phyloP scores from a whole-genome alignment of 768 basidiomycete species.

The Auriscalpium orientale region DNA sequence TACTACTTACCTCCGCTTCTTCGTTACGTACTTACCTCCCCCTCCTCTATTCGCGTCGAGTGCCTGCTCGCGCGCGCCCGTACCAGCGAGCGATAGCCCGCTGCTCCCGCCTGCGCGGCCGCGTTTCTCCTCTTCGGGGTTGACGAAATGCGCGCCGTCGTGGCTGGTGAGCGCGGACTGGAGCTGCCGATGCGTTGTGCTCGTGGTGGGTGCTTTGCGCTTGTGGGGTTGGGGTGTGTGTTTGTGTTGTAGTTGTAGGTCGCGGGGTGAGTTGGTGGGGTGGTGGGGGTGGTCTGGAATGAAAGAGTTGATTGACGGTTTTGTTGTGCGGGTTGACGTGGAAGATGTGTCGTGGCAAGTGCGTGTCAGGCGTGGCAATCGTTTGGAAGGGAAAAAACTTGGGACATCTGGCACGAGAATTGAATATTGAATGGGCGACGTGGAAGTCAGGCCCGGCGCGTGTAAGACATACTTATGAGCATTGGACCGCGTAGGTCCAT shows the following conservation, averaged over 20 bases:
- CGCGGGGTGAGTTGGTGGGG: background rate
- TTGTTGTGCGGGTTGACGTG: background rate
- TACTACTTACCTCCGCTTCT: background rate
- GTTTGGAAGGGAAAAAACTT: too few relatives aligned
- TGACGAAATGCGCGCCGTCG: constrained; percentile 32
- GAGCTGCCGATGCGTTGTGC: constrained; percentile 2
- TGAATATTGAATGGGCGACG: too few relatives aligned
- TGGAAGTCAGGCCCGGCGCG: too few relatives aligned
- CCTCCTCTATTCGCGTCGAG: background rate
- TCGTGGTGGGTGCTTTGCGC: background rate
- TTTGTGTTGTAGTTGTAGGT: background rate
- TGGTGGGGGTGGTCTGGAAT: background rate
- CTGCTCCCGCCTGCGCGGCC: constrained; percentile 20
- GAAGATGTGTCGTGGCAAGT: too few relatives aligned
- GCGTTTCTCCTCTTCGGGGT: constrained; percentile 43
- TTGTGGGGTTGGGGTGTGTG: background rate
- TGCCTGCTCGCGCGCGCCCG: background rate
- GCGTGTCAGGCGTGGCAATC: too few relatives aligned
- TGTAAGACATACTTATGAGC: too few relatives aligned
- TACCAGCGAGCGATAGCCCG: constrained; percentile 16
- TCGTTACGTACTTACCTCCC: background rate
- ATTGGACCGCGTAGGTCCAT: too few relatives aligned
- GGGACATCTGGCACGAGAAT: too few relatives aligned
- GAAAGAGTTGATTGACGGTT: background rate
- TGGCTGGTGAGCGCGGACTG: constrained; percentile 41